Evolutionary conservation across 805 yeast genomes (phyloP), one percentile per base, ranked within the genome.

Genomic region (Pichia manshurica): DNA sequence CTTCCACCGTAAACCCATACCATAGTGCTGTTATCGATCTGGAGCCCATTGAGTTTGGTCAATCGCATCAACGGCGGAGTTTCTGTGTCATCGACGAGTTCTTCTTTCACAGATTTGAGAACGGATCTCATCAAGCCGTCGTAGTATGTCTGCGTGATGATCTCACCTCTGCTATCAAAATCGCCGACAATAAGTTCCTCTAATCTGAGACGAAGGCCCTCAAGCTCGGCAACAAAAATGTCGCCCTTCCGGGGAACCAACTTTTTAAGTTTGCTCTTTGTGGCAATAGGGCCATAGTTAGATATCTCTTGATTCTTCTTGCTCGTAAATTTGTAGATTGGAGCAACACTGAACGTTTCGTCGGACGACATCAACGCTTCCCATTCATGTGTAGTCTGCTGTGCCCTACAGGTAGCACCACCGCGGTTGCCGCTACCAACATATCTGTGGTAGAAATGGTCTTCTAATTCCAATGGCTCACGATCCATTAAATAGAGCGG

Each of bases 121-220:
- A 25, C 10, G 29, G 29, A 7, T 25, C 10, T 10, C 29, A 25
- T 10, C 29, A 25, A 8, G 10, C 10, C 29, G 29, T 25, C 29
- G 29, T 25, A 25, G 7, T 7, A 25, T 25, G 29, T 62, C 8
- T 52, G 45, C 2, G 66, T 61, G 8, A 75, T 60, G 8, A 54
- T 42, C 1, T 55, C 50, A 41, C 77, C 77, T 20, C 49, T 49
- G 0, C 62, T 42, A 52, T 80, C 83, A 15, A 77, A 50, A 1
- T 58, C 47, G 0, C 74, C 75, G 1, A 64, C 56, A 7, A 47
- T 49, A 19, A 80, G 50, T 20, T 65, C 62, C 59, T 83, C 88
- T 32, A 81, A 47, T 4, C 62, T 58, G 15, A 79, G 36, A 38
- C 80, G 63, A 4, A 75, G 52, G 2, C 81, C 73, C 9, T 63